Conservation (phyloP, 2,329 filamentous ascomycete genomes). For the Cordyceps pruinosa region DNA sequence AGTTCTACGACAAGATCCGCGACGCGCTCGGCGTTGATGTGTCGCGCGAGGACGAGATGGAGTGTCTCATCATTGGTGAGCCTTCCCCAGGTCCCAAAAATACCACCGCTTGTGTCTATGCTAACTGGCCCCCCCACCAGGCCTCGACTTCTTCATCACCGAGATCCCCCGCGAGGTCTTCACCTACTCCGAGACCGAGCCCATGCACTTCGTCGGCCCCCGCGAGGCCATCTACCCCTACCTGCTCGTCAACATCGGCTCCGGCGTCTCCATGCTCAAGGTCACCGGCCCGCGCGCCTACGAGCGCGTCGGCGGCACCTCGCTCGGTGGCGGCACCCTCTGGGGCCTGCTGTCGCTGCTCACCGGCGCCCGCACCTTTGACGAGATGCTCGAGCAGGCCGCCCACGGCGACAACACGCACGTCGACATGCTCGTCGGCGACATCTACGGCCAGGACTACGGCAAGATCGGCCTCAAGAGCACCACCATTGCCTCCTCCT, state of each 20-base stretch:
- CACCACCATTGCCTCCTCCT: constrained; percentile 90
- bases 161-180: constrained; percentile 97
- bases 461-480: constrained; percentile 94
- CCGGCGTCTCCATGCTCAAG: constrained; percentile 94
- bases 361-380: constrained; percentile 91
- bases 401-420: constrained; percentile 85
- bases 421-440: constrained; percentile 94
- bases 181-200: constrained; percentile 84
- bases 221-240: constrained; percentile 87
- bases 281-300: constrained; percentile 83
- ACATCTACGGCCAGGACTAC: constrained; percentile 96
- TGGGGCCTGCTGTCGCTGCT: constrained; percentile 91
- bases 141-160: constrained; percentile 97
- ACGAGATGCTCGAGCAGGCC: constrained; percentile 92
- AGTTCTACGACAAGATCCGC: constrained; percentile 89
- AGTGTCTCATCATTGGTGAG: constrained; percentile 86
- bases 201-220: constrained; percentile 80
- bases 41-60: constrained; percentile 93
- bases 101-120: background rate
- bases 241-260: constrained; percentile 95
- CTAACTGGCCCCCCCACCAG: constrained; percentile 34
- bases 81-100: background rate
- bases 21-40: constrained; percentile 82
- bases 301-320: constrained; percentile 88
- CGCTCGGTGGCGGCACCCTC: constrained; percentile 90